Percentiles rank a stretch among this genome's conserved stretches.
These are phyloP conservation scores for Quercus mongolica DNA, from an alignment of 306 rosid species.

Conservation along the genomic window DNA sequence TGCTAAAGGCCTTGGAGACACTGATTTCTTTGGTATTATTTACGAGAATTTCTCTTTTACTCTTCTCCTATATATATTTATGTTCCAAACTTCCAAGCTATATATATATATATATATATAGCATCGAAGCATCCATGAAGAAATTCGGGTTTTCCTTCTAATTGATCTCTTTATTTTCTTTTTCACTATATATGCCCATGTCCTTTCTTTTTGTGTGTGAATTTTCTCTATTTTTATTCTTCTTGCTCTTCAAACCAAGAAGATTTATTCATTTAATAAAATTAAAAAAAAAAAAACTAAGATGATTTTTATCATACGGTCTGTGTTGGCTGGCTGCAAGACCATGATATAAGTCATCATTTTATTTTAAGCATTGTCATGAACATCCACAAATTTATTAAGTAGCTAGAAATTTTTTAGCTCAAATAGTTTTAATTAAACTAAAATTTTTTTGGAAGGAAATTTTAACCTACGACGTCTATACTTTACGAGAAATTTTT, in stretches of 20 bases:
- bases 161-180: background rate
- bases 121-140: background rate
- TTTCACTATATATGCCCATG: background rate
- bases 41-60: background rate
- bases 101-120: no score
- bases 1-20: slow-evolving; percentile 51
- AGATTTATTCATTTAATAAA: no score
- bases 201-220: background rate
- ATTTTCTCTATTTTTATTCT: background rate
- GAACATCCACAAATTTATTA: background rate
- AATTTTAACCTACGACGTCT: rapidly evolving
- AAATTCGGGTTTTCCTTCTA: background rate
- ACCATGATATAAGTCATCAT: background rate
- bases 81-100: no score
- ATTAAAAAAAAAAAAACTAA: background rate
- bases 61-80: background rate
- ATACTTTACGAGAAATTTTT: rapidly evolving
- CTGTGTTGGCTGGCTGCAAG: background rate
- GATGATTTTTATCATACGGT: background rate
- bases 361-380: background rate
- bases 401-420: no score
- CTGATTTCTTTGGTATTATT: slow-evolving; percentile 55
- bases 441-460: no score
- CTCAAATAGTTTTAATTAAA: no score
- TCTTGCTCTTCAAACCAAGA: background rate